Base-by-base conservation (phyloP, 2,329 filamentous ascomycete species). In the Ceratocystis variospora region DNA sequence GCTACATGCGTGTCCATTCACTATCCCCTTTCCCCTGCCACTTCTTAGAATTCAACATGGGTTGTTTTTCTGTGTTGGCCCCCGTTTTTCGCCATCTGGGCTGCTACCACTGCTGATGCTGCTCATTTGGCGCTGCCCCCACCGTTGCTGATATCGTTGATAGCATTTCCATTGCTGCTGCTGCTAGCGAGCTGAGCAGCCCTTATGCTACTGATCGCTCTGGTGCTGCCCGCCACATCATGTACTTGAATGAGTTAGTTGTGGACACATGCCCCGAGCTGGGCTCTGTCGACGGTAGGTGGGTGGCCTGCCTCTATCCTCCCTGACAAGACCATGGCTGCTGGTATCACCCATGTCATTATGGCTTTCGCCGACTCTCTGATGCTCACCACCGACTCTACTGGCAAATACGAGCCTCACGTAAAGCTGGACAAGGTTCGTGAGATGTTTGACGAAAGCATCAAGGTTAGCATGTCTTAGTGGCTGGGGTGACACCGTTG, bases 401-500 rank as follows among this genome's bases (percentile, higher is more conserved):
- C 74, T 0, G 66, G 71, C 3, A 72, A 74, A 2, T 84, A 79
- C 75, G 79, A 80, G 0, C 72, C 86, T 5, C 85, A 85, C 70
- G 81, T 79, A 2, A 77, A 77, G 0, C 76, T 85, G 1, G 70
- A n/a, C 6, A 45, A 61, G 17, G 41, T 66, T 25, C 48, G 61
- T 17, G 72, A 71, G 25, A 75, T 77, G 66, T 83, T 86, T 67
- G 74, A 75, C 7, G 67, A 74, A 0, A 77, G 77, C 31, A 84
- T 85, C 19, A 85, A 87, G 70, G 74, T 90, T 25, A 80, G 87
- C 76, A 79, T 90, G 50, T 87, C 88, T 91, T 69, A 88, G 88
- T 12, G 88, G 87, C 64, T 91, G 88, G 87, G 87, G 86, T 0
- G 85, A 89, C 68, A 84, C 81, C 0, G 73, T 74, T 5, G 87